Conservation (phyloP, 345 rosid species). For the Linum usitatissimum region DNA sequence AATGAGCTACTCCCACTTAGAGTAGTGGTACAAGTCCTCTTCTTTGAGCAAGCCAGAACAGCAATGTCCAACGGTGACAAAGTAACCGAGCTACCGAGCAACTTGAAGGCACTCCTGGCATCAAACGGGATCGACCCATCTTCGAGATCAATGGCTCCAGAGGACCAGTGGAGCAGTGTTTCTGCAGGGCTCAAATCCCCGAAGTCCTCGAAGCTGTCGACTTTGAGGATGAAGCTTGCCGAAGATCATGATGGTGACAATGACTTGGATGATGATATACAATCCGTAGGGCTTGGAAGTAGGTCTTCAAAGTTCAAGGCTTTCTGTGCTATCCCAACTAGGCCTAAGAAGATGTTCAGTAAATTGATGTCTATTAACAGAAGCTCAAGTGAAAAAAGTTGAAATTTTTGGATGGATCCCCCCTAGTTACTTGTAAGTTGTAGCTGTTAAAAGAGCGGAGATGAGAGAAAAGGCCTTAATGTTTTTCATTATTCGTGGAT, state of each 20-base stretch:
- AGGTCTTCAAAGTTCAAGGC: slow-evolving; percentile 45
- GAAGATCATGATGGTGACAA: slow-evolving; percentile 71
- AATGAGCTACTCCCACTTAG: slow-evolving; percentile 82
- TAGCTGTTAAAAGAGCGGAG: background rate
- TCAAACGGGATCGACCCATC: slow-evolving; percentile 62
- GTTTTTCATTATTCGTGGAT: too few relatives aligned
- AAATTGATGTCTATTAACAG: slow-evolving; percentile 50
- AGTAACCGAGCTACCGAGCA: slow-evolving; percentile 63
- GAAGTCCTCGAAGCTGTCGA: slow-evolving; percentile 42
- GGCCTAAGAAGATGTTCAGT: slow-evolving; percentile 50
- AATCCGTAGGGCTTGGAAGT: slow-evolving; percentile 50
- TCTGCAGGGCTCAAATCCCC: slow-evolving; percentile 72
- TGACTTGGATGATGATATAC: slow-evolving; percentile 29
- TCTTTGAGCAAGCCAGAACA: slow-evolving; percentile 89
- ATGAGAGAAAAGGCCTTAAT: too few relatives aligned
- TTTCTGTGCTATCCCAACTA: slow-evolving; percentile 62
- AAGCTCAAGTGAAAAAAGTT: slow-evolving; percentile 37
- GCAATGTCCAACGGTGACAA: slow-evolving; percentile 56
- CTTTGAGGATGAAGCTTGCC: slow-evolving; percentile 72
- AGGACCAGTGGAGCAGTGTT: slow-evolving; percentile 92
- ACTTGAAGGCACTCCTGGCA: slow-evolving; percentile 77
- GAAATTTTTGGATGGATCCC: slow-evolving; percentile 21
- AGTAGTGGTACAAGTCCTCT: slow-evolving; percentile 93
- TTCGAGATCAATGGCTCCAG: slow-evolving; percentile 48
- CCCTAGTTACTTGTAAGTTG: slow-evolving; percentile 3